These are phyloP conservation scores for Omphalotus guepiniiformis DNA, from an alignment of 768 basidiomycete genomes.

Conservation along the genomic window DNA sequence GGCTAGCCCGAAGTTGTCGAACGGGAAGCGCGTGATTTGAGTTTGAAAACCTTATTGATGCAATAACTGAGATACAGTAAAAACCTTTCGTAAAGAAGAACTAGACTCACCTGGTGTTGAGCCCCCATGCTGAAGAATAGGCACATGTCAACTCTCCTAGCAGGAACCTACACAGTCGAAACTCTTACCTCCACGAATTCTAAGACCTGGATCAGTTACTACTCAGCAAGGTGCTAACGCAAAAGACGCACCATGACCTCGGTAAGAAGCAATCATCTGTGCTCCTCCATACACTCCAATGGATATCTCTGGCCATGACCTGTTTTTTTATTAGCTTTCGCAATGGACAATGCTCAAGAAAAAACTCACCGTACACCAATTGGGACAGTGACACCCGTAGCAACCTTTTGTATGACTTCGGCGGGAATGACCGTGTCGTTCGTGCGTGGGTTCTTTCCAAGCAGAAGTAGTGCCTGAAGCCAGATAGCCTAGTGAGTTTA, in stretches of 20 bases:
- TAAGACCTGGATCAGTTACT: no score
- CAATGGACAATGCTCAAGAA: background rate
- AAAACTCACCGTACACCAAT: background rate
- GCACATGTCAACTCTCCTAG: no score
- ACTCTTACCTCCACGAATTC: no score
- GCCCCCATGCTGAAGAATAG: conserved; percentile 1
- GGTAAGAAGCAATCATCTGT: conserved; percentile 18
- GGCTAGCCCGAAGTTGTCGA: conserved; percentile 18
- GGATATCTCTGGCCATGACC: background rate
- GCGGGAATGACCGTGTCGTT: conserved; percentile 21
- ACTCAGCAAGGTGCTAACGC: no score
- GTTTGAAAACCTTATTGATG: conserved; percentile 14
- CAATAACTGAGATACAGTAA: background rate
- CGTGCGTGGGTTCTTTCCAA: conserved; percentile 18
- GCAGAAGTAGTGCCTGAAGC: conserved; percentile 23
- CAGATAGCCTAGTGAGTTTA: conserved; percentile 20
- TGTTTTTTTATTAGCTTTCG: background rate
- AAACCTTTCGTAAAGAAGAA: no score
- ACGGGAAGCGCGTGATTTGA: conserved; percentile 15
- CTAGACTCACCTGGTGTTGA: background rate
- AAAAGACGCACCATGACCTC: conserved; percentile 20
- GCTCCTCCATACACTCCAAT: conserved; percentile 25
- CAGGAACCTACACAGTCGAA: no score
- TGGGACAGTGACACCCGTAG: conserved; percentile 18
- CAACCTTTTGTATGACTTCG: conserved; percentile 18